These are phyloP conservation scores for Erythrophleum fordii DNA, from an alignment of 306 rosid genomes.

Conservation along the genomic window DNA sequence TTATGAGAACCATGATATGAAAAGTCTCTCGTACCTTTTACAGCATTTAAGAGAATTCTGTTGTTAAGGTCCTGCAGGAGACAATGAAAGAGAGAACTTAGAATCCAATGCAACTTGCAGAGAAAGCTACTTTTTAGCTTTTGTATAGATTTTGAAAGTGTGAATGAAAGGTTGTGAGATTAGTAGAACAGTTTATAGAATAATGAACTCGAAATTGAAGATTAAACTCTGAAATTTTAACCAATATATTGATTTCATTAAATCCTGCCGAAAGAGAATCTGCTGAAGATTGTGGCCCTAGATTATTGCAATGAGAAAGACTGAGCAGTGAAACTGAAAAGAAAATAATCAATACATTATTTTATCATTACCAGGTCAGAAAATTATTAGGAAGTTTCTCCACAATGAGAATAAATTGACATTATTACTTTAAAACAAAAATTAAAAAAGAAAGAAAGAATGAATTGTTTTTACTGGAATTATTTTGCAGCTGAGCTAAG, in stretches of 20 bases:
- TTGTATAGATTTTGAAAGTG: slow-evolving; percentile 17
- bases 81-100: slow-evolving; percentile 14
- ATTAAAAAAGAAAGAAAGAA: background rate
- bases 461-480: slow-evolving; percentile 24
- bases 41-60: slow-evolving; percentile 70
- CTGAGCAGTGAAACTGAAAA: background rate
- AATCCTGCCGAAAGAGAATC: slow-evolving; percentile 17
- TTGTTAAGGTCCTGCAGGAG: slow-evolving; percentile 77
- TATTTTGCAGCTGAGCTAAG: slow-evolving; percentile 31
- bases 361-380: background rate
- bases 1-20: background rate
- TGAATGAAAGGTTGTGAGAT: background rate
- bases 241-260: slow-evolving; percentile 25
- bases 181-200: slow-evolving; percentile 4
- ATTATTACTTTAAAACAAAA: background rate
- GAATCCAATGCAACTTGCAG: background rate
- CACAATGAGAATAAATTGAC: slow-evolving; percentile 26
- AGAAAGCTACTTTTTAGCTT: background rate
- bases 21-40: slow-evolving; percentile 62
- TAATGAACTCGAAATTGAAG: slow-evolving; percentile 6
- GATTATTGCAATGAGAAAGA: background rate
- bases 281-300: background rate
- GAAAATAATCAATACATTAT: background rate
- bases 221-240: slow-evolving; percentile 15
- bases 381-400: slow-evolving; percentile 21